Evolutionary conservation across 345 rosid genomes (phyloP).

Genomic region (Arabidopsis arenosa): DNA sequence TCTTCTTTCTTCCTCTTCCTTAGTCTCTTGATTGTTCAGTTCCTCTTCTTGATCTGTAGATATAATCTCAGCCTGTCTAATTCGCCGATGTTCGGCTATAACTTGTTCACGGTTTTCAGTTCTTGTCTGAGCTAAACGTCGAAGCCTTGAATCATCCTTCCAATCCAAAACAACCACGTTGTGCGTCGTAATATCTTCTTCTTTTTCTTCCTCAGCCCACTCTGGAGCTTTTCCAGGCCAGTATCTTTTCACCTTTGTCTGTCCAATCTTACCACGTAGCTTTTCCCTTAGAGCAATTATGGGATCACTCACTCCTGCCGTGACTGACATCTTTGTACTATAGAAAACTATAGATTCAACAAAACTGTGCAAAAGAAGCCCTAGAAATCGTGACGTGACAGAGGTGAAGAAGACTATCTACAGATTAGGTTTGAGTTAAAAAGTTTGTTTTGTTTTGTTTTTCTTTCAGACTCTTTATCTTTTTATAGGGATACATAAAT

Average conservation of each 20-base stretch:
- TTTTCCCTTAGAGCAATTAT: conserved; percentile 63
- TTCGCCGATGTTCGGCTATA: conserved; percentile 67
- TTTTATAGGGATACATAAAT: background rate
- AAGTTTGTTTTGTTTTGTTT: background rate
- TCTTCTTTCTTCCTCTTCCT: conserved; percentile 62
- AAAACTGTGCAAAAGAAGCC: conserved; percentile 8
- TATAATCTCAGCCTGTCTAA: conserved; percentile 66
- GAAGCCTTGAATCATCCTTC: conserved; percentile 66
- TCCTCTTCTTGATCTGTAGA: conserved; percentile 60
- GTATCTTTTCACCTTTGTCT: conserved; percentile 68
- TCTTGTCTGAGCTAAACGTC: conserved; percentile 65
- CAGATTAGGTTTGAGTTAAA: background rate
- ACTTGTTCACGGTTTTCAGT: conserved; percentile 63
- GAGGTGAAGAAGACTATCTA: conserved; percentile 10
- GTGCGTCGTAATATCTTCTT: conserved; percentile 58
- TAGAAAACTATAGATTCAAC: background rate
- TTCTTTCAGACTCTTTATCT: background rate
- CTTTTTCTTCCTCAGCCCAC: conserved; percentile 68
- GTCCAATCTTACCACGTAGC: conserved; percentile 71
- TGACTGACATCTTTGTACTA: conserved; percentile 59
- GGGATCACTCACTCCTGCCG: conserved; percentile 70
- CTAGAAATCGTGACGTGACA: conserved; percentile 9
- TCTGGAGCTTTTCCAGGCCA: conserved; percentile 79
- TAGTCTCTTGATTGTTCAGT: conserved; percentile 49
- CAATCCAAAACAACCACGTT: conserved; percentile 55